These are phyloP conservation scores for Syncephalis fuscata DNA, from an alignment of 371 early-diverging fungal genomes.

Conservation along the genomic window DNA sequence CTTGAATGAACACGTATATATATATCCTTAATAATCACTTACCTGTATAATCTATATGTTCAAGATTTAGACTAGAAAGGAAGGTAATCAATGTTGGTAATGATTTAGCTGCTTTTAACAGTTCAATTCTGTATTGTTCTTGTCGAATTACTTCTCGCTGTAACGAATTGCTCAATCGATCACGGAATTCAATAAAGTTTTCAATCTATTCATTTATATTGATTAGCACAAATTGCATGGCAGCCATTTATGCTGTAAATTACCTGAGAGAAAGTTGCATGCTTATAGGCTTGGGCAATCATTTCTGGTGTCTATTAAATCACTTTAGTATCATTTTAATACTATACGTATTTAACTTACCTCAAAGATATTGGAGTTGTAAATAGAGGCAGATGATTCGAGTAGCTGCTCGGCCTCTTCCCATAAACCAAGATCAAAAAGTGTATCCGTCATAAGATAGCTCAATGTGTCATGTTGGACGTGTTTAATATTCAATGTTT, in stretches of 20 bases:
- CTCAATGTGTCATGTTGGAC: conserved; percentile 65
- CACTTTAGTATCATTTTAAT: too few relatives aligned
- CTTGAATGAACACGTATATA: not conserved
- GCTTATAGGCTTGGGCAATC: conserved; percentile 68
- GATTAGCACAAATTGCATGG: not conserved
- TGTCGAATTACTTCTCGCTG: conserved; percentile 29
- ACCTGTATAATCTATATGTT: conserved; percentile 3
- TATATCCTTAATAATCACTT: not conserved
- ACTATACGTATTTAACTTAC: too few relatives aligned
- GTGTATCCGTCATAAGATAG: conserved; percentile 5
- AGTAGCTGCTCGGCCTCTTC: not conserved
- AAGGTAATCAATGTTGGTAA: conserved; percentile 9
- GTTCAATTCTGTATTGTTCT: too few relatives aligned
- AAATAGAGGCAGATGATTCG: not conserved
- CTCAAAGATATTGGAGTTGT: not conserved
- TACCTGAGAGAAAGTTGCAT: conserved; percentile 76
- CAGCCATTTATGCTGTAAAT: too few relatives aligned
- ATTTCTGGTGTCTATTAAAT: conserved; percentile 62
- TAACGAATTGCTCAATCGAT: conserved; percentile 49
- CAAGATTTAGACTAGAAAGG: not conserved
- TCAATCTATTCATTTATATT: conserved; percentile 25
- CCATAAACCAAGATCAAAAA: not conserved
- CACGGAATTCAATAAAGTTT: conserved; percentile 71
- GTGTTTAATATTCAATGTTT: conserved; percentile 72
- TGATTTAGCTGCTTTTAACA: conserved; percentile 5